These are phyloP conservation scores for Candida morakotiae DNA, from an alignment of 805 yeast species.

Conservation along the genomic window DNA sequence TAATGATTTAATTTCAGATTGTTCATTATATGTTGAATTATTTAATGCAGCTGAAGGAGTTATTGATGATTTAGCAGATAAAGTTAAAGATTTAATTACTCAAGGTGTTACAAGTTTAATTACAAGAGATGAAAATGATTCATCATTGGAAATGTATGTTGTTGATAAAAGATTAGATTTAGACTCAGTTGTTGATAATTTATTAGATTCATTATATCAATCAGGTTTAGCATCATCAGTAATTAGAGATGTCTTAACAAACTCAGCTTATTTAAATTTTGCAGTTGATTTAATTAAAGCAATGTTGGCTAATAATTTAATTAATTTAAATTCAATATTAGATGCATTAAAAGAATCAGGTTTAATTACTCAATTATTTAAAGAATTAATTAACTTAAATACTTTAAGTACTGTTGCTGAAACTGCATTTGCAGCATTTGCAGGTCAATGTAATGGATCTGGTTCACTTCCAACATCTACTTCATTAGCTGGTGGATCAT, in stretches of 20 bases:
- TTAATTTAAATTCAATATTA: constrained; percentile 22
- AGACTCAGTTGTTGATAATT: constrained; percentile 27
- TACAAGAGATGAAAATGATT: constrained; percentile 7
- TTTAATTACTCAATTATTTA: constrained; percentile 29
- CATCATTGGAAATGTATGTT: constrained; percentile 10
- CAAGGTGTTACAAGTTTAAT: constrained; percentile 12
- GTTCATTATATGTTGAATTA: constrained; percentile 32
- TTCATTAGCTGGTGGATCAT: constrained; percentile 8
- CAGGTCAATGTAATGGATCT: constrained; percentile 24
- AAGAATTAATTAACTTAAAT: constrained; percentile 26
- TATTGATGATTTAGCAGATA: constrained; percentile 20
- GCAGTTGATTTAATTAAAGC: constrained; percentile 30
- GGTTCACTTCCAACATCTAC: constrained; percentile 1
- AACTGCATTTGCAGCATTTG: constrained; percentile 36
- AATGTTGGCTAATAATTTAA: constrained; percentile 26
- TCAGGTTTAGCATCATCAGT: constrained; percentile 41
- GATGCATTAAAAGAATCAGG: constrained; percentile 29
- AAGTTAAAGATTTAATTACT: constrained; percentile 20
- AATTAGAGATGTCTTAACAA: constrained; percentile 36
- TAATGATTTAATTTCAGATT: constrained; percentile 34
- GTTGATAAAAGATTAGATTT: constrained; percentile 18
- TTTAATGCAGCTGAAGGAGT: constrained; percentile 27
- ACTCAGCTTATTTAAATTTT: constrained; percentile 30
- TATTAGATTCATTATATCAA: constrained; percentile 36
- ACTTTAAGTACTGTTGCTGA: constrained; percentile 31